Percentiles rank a stretch among this genome's conserved stretches.
Conservation (phyloP, 169 alveolate species). For the Eimeria zaria region DNA sequence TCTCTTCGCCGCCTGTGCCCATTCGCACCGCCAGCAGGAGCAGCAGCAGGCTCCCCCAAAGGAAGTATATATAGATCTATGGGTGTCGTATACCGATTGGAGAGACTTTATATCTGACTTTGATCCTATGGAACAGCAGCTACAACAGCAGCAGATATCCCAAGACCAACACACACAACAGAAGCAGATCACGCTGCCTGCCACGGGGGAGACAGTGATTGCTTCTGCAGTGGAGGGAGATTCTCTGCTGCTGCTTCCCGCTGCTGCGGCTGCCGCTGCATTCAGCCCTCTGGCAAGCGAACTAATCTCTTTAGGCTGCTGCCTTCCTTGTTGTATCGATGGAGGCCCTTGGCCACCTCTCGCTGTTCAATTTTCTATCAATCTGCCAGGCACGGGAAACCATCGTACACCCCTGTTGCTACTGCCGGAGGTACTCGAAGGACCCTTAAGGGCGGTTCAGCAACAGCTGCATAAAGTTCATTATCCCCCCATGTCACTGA, state of each 20-base stretch:
- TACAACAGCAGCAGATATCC: slow-evolving; percentile 8
- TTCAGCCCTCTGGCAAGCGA: slow-evolving; percentile 12
- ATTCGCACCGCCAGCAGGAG: slow-evolving; percentile 58
- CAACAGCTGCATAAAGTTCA: slow-evolving; percentile 11
- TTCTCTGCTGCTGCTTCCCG: slow-evolving; percentile 45
- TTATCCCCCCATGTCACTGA: neutral
- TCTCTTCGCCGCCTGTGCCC: slow-evolving; percentile 18
- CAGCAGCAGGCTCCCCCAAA: slow-evolving; percentile 2
- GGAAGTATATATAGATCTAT: slow-evolving; percentile 28
- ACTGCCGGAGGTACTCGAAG: slow-evolving; percentile 34
- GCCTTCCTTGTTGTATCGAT: slow-evolving; percentile 48
- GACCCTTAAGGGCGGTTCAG: neutral
- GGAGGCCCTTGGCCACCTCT: slow-evolving; percentile 75
- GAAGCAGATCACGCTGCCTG: slow-evolving; percentile 44
- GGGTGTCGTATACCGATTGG: slow-evolving; percentile 47
- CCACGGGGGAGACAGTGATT: slow-evolving; percentile 59
- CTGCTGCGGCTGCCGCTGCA: slow-evolving; percentile 62
- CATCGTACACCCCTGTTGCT: neutral
- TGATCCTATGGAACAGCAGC: slow-evolving; percentile 58
- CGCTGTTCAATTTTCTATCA: slow-evolving; percentile 30
- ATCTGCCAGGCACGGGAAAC: neutral
- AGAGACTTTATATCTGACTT: slow-evolving; percentile 39
- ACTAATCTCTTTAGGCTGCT: slow-evolving; percentile 11
- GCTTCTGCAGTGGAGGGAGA: neutral
- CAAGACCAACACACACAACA: neutral